Base-by-base conservation (phyloP, 495 filamentous ascomycete species). In the Annulohypoxylon moriforme region DNA sequence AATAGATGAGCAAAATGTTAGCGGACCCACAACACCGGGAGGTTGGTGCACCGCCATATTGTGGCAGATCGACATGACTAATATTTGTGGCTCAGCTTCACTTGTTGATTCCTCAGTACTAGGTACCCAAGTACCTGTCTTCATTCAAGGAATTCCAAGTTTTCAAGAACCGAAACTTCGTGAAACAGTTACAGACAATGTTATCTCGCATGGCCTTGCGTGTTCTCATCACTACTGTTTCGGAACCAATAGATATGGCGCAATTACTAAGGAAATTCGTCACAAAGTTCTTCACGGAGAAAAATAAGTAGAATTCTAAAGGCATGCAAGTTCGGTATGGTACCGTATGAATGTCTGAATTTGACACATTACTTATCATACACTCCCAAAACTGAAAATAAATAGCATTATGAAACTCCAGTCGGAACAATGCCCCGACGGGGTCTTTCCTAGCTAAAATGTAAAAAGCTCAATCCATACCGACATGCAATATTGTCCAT, bases 311-410 rank as follows among this genome's bases (percentile, higher is more conserved):
- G 38, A 67, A 24, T 49, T 60, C n/a, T 44, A 6, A 20, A 47
- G 13, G 55, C 38, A 40, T 60, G 2, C 31, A n/a, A 31, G 18
- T 46, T 61, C 65, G 47, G 14, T 27, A 8, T 25, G n/a, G 2
- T 68, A 69, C 55, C 44, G 11, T 36, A 36, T 34, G n/a, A 44
- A 44, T 44, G 20, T 20, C 59, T 33, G 31, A 31, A 24, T 68
- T 60, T 68, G 62, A 69, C 69, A 40, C 47, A 47, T 14, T 66
- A 69, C n/a, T n/a, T n/a, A 22, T 65, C 65, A 67, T 73, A 69
- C 61, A 72, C 38, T 11, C 13, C 25, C 59, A 34, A 70, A 60
- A 56, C 11, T 38, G 2, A 38, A 40, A 29, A 60, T 57, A 49
- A 25, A 22, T 60, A 53, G 8, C 20, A 33, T 20, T 47, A 55